Conservation (phyloP, 108 stramenopile species). For the Cyclotella sp. region DNA sequence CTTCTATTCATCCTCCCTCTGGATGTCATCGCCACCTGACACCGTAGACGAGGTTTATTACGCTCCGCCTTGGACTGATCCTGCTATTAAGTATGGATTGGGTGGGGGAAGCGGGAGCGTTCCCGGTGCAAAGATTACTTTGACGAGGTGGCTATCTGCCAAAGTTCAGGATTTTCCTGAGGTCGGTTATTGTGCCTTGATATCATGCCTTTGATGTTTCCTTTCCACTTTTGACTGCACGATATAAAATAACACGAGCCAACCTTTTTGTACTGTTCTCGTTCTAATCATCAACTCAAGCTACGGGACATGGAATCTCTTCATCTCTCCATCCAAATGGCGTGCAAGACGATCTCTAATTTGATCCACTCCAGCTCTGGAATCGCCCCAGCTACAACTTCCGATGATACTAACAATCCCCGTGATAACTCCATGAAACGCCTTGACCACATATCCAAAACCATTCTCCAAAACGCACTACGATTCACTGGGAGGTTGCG, state of each 20-base stretch:
- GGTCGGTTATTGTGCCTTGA: neutral
- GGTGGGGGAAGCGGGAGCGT: neutral
- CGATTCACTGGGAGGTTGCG: conserved; percentile 84
- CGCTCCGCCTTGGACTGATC: neutral
- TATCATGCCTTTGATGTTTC: neutral
- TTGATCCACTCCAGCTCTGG: conserved; percentile 70
- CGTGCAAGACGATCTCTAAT: conserved; percentile 96
- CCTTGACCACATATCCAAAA: conserved; percentile 95
- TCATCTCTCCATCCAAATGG: conserved; percentile 84
- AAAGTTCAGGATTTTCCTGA: conserved; percentile 59
- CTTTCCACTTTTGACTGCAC: neutral
- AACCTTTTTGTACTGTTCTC: neutral
- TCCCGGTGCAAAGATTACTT: conserved; percentile 43
- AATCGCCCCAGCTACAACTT: conserved; percentile 44
- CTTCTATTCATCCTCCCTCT: neutral
- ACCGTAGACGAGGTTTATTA: conserved; percentile 13
- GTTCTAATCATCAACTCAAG: conserved; percentile 6
- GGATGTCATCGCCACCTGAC: neutral
- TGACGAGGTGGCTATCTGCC: conserved; percentile 49
- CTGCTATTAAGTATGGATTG: conserved; percentile 9
- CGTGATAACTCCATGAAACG: conserved; percentile 94
- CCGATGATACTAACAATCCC: conserved; percentile 52
- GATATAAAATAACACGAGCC: neutral
- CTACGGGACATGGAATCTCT: conserved; percentile 74
- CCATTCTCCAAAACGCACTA: conserved; percentile 95